A percentile compares a stretch with the other conserved stretches of the same genome.
Conservation (phyloP, 805 yeast species). For the Candida jianshihensis region DNA sequence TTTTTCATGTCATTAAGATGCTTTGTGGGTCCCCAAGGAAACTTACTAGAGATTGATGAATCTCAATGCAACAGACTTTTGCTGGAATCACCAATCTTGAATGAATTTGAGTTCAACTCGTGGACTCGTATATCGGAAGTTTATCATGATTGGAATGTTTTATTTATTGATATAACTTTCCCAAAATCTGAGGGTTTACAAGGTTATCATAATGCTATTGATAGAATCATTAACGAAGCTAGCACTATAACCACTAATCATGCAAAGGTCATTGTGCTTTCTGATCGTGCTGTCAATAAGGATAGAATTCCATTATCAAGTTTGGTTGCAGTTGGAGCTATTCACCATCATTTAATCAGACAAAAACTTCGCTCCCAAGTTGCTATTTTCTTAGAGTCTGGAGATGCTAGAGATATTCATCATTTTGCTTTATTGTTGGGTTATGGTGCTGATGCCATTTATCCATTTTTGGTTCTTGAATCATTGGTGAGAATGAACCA, state of each 20-base stretch:
- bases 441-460: conserved; percentile 94
- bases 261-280: conserved; percentile 66
- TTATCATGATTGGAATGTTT: conserved; percentile 82
- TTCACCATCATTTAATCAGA: conserved; percentile 92
- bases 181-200: conserved; percentile 72
- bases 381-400: conserved; percentile 86
- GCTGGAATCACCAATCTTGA: conserved; percentile 75
- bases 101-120: conserved; percentile 68
- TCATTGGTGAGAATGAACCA: conserved; percentile 77
- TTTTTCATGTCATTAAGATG: conserved; percentile 97
- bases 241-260: conserved; percentile 74
- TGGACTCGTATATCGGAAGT: conserved; percentile 63
- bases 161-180: conserved; percentile 83
- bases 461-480: conserved; percentile 91
- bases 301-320: conserved; percentile 78
- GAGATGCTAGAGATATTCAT: conserved; percentile 96
- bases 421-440: conserved; percentile 92
- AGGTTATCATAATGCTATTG: conserved; percentile 81
- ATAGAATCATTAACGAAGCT: conserved; percentile 82
- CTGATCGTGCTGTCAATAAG: conserved; percentile 59
- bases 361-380: conserved; percentile 95
- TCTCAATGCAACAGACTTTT: conserved; percentile 85
- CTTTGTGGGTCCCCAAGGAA: conserved; percentile 98
- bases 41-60: conserved; percentile 86
- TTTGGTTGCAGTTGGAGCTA: conserved; percentile 91